Percentiles rank a stretch among this genome's conserved stretches.
Conservation (phyloP, 2,329 filamentous ascomycete species). For the Exophiala bonariae region DNA sequence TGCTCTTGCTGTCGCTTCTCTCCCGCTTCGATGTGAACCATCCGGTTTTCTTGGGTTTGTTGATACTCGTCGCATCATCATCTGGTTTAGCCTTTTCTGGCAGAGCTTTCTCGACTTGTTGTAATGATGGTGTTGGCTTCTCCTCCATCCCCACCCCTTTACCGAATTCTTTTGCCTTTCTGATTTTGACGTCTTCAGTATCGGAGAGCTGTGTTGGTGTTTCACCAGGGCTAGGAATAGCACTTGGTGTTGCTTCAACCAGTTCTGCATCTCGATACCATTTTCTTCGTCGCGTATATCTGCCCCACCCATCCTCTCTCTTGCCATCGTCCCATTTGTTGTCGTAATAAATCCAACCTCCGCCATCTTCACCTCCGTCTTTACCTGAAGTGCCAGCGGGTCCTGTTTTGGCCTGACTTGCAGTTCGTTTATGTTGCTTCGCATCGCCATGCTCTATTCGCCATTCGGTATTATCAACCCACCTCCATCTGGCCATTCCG, state of each 20-base stretch:
- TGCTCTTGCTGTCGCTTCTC: constrained; percentile 23
- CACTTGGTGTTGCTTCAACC: constrained; percentile 64
- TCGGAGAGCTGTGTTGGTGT: constrained; percentile 31
- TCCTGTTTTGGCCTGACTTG: constrained; percentile 40
- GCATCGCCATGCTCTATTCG: constrained; percentile 69
- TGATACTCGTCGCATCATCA: constrained; percentile 11
- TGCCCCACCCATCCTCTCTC: constrained; percentile 87
- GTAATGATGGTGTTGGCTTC: constrained; percentile 3
- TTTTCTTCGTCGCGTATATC: constrained; percentile 89
- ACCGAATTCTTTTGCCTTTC: constrained; percentile 23
- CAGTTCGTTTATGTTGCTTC: constrained; percentile 17
- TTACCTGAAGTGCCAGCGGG: constrained; percentile 29
- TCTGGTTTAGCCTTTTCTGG: constrained; percentile 7
- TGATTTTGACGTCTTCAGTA: constrained; percentile 21
- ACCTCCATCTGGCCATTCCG: constrained; percentile 68
- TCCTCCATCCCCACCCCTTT: constrained; percentile 12
- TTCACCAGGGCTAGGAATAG: constrained; percentile 46
- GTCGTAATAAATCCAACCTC: constrained; percentile 97
- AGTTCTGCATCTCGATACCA: constrained; percentile 97
- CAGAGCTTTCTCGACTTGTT: constrained; percentile 5
- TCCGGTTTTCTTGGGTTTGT: constrained; percentile 15
- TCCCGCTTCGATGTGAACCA: constrained; percentile 23
- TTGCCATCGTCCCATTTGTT: constrained; percentile 96
- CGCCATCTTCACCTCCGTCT: constrained; percentile 55
- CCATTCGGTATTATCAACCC: constrained; percentile 86